These are phyloP conservation scores for Ascodesmis nigricans DNA, from an alignment of 495 filamentous ascomycete species.

Conservation along the genomic window DNA sequence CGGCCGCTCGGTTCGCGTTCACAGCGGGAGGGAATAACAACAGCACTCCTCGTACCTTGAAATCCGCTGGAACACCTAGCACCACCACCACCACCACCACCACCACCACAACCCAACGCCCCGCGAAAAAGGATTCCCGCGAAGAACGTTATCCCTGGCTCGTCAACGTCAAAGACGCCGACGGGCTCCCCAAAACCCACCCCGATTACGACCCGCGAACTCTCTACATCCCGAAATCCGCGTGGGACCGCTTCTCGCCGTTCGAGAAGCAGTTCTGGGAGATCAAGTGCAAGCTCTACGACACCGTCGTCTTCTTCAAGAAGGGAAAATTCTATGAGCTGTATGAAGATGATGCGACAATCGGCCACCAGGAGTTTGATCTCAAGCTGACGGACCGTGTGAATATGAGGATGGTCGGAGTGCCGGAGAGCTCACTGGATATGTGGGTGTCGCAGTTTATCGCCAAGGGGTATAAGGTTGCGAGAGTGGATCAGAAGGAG, in stretches of 20 bases:
- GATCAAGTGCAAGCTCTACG: constrained; percentile 95
- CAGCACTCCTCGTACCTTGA: background rate
- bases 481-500: constrained; percentile 87
- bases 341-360: constrained; percentile 94
- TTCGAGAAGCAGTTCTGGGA: constrained; percentile 99
- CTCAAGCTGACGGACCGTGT: constrained; percentile 94
- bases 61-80: background rate
- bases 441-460: constrained; percentile 25
- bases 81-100: constrained; percentile 28
- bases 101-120: constrained; percentile 31
- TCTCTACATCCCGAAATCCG: constrained; percentile 60
- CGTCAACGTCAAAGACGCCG: constrained; percentile 59
- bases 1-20: no score
- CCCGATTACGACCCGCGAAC: constrained; percentile 85
- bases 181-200: constrained; percentile 49
- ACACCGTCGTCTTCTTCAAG: constrained; percentile 97
- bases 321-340: constrained; percentile 99
- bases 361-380: constrained; percentile 92
- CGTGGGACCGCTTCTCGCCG: constrained; percentile 58
- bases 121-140: constrained; percentile 46
- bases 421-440: constrained; percentile 82
- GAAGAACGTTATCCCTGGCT: constrained; percentile 77
- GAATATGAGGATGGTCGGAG: constrained; percentile 97
- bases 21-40: no score
- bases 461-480: constrained; percentile 46